phyloP scores from a whole-genome alignment of 331 rosid species.

The Dryas integrifolia region DNA sequence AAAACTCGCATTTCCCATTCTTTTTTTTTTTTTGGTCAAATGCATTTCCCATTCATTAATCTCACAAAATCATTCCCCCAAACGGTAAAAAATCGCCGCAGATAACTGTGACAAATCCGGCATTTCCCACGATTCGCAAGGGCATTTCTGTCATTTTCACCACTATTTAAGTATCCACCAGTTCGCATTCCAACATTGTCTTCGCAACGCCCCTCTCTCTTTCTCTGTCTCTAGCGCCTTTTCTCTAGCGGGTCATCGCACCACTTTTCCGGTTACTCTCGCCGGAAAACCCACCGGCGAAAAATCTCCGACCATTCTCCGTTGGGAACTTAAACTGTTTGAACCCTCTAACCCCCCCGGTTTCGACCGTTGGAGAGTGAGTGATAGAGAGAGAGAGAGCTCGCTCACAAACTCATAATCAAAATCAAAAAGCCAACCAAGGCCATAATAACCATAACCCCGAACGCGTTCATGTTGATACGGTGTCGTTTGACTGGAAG shows the following conservation, averaged over 20 bases:
- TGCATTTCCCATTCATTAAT: neutral
- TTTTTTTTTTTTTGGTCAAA: no score
- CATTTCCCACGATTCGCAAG: constrained; percentile 8
- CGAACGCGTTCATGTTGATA: constrained; percentile 54
- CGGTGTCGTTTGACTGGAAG: constrained; percentile 45
- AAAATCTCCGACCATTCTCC: constrained; percentile 10
- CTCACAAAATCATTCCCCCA: neutral
- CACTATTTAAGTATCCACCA: constrained; percentile 39
- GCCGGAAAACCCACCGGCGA: constrained; percentile 39
- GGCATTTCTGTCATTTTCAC: constrained; percentile 29
- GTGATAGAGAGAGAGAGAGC: constrained; percentile 5
- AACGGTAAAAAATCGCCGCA: constrained; percentile 32
- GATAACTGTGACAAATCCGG: constrained; percentile 25
- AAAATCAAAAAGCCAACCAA: neutral
- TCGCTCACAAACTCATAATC: neutral
- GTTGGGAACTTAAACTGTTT: neutral
- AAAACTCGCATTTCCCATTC: neutral
- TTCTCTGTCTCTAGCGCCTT: constrained; percentile 20
- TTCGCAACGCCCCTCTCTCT: constrained; percentile 30
- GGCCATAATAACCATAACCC: neutral
- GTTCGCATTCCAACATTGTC: constrained; percentile 40
- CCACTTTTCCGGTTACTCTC: constrained; percentile 34
- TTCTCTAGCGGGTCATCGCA: constrained; percentile 18
- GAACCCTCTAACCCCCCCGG: neutral
- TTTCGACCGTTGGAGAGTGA: neutral